These are phyloP conservation scores for Kwoniella dendrophila DNA, from an alignment of 768 basidiomycete species.

Conservation along the genomic window DNA sequence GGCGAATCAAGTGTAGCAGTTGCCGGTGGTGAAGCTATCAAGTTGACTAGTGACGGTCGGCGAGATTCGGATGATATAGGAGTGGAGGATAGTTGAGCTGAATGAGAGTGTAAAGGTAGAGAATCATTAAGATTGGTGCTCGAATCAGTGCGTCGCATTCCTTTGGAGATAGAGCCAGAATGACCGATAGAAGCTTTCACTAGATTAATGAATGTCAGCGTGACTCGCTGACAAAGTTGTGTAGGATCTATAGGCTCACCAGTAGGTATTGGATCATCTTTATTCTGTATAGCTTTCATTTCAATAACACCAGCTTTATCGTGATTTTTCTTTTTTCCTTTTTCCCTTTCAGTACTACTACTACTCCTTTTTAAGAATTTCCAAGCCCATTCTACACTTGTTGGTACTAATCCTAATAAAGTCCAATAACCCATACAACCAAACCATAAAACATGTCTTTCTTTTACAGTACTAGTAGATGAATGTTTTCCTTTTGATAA, in stretches of 20 bases:
- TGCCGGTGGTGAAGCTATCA: conserved; percentile 26
- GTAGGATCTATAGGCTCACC: conserved; percentile 10
- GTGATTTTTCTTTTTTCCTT: conserved; percentile 38
- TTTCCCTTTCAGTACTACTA: conserved; percentile 41
- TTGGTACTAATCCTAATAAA: conserved; percentile 29
- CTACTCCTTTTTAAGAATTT: conserved; percentile 24
- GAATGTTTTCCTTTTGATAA: conserved; percentile 28
- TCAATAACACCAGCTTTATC: conserved; percentile 45
- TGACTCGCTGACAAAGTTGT: background rate
- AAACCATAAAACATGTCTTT: conserved; percentile 34
- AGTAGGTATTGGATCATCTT: conserved; percentile 36
- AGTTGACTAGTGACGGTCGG: conserved; percentile 37
- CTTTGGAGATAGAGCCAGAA: conserved; percentile 24
- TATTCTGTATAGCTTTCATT: conserved; percentile 35
- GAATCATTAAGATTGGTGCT: conserved; percentile 24
- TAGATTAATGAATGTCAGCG: background rate
- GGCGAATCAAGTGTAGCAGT: conserved; percentile 24
- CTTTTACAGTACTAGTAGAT: conserved; percentile 9
- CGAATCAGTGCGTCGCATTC: conserved; percentile 34
- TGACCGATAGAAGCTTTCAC: conserved; percentile 19
- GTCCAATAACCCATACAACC: conserved; percentile 48
- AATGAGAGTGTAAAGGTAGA: conserved; percentile 30
- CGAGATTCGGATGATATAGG: conserved; percentile 37
- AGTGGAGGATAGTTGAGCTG: conserved; percentile 20
- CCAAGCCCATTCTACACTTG: conserved; percentile 38